Evolutionary conservation across 345 rosid genomes (phyloP).

Genomic region (Leavenworthia alabamica): DNA sequence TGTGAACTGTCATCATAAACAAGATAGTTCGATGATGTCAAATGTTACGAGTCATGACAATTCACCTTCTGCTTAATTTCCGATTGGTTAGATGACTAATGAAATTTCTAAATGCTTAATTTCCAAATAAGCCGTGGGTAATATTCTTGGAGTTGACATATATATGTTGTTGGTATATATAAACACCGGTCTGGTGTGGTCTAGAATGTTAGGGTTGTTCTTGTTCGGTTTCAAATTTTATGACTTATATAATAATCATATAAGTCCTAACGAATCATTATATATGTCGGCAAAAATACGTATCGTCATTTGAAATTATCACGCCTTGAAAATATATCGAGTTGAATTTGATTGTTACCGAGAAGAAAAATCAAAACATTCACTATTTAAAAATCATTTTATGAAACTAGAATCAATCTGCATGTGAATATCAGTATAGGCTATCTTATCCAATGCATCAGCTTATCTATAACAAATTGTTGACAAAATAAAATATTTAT

Average conservation of each 20-base stretch:
- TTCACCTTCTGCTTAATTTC: background rate
- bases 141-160: background rate
- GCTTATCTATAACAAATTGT: background rate
- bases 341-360: constrained; percentile 10
- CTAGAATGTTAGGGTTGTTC: too few species aligned
- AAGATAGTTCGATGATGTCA: background rate
- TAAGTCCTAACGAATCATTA: background rate
- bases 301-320: background rate
- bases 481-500: background rate
- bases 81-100: background rate
- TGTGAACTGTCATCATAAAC: background rate
- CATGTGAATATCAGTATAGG: background rate
- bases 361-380: background rate
- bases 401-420: background rate
- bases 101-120: background rate
- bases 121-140: background rate
- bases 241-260: background rate
- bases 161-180: too few species aligned
- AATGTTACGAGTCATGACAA: background rate
- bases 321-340: background rate
- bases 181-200: too few species aligned
- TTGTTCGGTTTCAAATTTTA: background rate
- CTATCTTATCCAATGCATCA: background rate
- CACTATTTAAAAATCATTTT: background rate
- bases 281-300: background rate